Percentiles rank a stretch among this genome's conserved stretches.
Evolutionary conservation across 2,329 filamentous ascomycete genomes (phyloP).

Genomic region (Dothiorella sarmentorum): DNA sequence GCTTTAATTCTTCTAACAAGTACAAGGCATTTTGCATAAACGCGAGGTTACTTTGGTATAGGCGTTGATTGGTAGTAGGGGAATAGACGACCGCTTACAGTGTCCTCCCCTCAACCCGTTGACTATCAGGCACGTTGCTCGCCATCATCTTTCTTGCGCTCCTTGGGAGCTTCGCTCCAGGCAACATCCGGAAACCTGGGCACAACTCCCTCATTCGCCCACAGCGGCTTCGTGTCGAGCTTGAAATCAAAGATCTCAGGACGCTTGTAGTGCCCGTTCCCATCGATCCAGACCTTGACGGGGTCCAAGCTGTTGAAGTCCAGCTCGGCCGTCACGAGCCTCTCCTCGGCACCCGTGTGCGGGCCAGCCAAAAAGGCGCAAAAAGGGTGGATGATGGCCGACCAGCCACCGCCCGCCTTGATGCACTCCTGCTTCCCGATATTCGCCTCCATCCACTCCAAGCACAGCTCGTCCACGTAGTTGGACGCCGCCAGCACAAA

Average conservation of each 20-base stretch:
- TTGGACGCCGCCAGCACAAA: slow-evolving; percentile 44
- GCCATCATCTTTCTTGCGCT: neutral
- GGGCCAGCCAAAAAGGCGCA: slow-evolving; percentile 35
- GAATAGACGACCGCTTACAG: too few relatives aligned
- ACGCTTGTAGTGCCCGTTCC: slow-evolving; percentile 35
- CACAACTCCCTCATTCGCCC: neutral
- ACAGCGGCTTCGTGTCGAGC: neutral
- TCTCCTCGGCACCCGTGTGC: slow-evolving; percentile 33
- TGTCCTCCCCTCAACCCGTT: neutral
- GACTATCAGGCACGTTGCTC: neutral
- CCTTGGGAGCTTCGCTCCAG: neutral
- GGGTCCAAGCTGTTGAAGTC: slow-evolving; percentile 31
- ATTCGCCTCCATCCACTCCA: slow-evolving; percentile 40
- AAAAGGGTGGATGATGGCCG: slow-evolving; percentile 35
- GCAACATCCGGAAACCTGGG: neutral
- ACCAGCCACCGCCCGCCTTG: slow-evolving; percentile 37
- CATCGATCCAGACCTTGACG: slow-evolving; percentile 39
- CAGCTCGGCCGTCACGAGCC: slow-evolving; percentile 34
- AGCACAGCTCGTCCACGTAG: slow-evolving; percentile 42
- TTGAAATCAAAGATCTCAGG: slow-evolving; percentile 36
- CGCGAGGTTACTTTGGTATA: too few relatives aligned
- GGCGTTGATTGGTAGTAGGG: too few relatives aligned
- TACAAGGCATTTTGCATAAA: too few relatives aligned
- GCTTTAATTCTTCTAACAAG: too few relatives aligned
- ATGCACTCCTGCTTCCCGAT: slow-evolving; percentile 34